phyloP scores from a whole-genome alignment of 345 rosid genomes.

The Eucalyptus lansdowneana region DNA sequence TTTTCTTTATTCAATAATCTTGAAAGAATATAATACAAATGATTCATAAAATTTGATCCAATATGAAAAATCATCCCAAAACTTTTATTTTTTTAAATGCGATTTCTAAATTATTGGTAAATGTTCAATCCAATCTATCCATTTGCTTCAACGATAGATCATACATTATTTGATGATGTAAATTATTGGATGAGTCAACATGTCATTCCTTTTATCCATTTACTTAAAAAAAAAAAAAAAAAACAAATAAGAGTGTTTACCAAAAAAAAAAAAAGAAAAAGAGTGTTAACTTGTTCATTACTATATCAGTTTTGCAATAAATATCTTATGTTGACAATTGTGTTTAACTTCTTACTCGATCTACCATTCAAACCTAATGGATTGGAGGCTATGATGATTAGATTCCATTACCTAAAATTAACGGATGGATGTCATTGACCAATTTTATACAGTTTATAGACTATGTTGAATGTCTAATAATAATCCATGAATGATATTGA shows the following conservation, averaged over 20 bases:
- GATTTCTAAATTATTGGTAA: rapidly evolving
- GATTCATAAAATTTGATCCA: rapidly evolving
- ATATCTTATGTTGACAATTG: background rate
- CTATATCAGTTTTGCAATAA: background rate
- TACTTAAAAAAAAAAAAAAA: background rate
- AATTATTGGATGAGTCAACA: background rate
- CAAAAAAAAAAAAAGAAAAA: rapidly evolving
- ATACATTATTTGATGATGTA: too few species aligned
- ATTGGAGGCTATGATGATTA: background rate
- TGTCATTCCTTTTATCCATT: background rate
- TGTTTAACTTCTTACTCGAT: background rate
- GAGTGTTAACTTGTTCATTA: background rate
- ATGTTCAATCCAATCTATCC: rapidly evolving
- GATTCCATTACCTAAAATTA: background rate
- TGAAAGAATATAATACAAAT: background rate
- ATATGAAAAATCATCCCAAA: rapidly evolving
- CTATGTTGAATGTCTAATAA: background rate
- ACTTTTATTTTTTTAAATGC: background rate
- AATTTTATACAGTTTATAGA: background rate
- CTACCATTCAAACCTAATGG: background rate
- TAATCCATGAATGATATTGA: background rate
- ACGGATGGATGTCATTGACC: background rate
- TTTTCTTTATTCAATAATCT: rapidly evolving
- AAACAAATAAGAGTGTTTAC: background rate
- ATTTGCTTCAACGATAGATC: rapidly evolving